Conservation (phyloP, 2,329 filamentous ascomycete genomes). For the Macrophomina tecta region DNA sequence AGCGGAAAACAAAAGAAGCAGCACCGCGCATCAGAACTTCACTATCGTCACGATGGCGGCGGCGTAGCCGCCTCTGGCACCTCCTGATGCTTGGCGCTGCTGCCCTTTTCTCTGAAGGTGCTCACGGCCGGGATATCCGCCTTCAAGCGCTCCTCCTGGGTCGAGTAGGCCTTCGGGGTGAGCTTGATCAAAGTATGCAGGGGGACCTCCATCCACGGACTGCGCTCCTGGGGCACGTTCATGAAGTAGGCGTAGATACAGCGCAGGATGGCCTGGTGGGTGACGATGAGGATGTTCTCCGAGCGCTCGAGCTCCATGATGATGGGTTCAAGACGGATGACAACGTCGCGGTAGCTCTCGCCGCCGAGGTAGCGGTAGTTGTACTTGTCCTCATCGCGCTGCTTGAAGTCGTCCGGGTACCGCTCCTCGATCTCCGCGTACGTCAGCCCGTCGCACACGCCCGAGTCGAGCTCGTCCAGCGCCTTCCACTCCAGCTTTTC, state of each 20-base stretch:
- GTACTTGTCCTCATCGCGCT: constrained; percentile 98
- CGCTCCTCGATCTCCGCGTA: constrained; percentile 91
- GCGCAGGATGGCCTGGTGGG: constrained; percentile 92
- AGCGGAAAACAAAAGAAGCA: neutral
- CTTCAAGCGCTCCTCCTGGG: constrained; percentile 84
- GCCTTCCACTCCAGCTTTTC: constrained; percentile 99
- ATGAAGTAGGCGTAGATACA: constrained; percentile 99
- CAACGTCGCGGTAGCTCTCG: constrained; percentile 94
- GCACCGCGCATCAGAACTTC: neutral
- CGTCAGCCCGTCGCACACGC: constrained; percentile 94
- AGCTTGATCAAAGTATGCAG: constrained; percentile 96
- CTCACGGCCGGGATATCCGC: constrained; percentile 95
- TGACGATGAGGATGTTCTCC: constrained; percentile 97
- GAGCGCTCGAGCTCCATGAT: constrained; percentile 98
- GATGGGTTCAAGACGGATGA: constrained; percentile 96
- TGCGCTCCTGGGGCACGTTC: constrained; percentile 91
- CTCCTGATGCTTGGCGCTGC: constrained; percentile 25
- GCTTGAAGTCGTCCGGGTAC: constrained; percentile 93
- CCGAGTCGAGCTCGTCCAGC: constrained; percentile 93
- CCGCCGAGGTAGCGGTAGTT: constrained; percentile 98
- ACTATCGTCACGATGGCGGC: neutral
- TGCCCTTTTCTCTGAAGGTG: constrained; percentile 92
- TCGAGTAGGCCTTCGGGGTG: constrained; percentile 91
- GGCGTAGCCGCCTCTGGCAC: neutral
- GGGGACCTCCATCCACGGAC: constrained; percentile 98